Evolutionary conservation across 176 grass and related monocot genomes (phyloP), one percentile per base, ranked within the genome.

Genomic region (Aechmea fasciata): DNA sequence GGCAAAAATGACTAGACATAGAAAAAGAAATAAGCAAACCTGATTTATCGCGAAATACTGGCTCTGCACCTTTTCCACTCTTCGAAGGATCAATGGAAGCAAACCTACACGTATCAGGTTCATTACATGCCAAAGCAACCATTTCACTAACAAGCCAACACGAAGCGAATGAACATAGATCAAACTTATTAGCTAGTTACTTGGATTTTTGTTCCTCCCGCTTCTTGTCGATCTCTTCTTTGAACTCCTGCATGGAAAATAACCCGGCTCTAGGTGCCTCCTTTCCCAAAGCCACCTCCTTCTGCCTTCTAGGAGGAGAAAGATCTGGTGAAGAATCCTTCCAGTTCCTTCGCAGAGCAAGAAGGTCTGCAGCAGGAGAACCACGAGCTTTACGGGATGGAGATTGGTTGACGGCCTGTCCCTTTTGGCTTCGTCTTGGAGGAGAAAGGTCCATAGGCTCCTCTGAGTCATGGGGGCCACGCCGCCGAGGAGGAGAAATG

Each of bases 21-120:
- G 70, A 78, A 54, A 57, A 14, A 15, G 47, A 50, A 23, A 19
- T 53, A 51, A 29, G 26, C 25, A 74, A 49, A 89, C 92, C 92
- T 84, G 89, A 66, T 67, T 82, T 85, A 49, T 94, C 86, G 49
- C 89, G 81, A 81, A 89, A 97, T 66, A 97, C 81, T 75, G 81
- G 73, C 74, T 87, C 88, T 69, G 86, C 93, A 28, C 84, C 83
- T 82, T 85, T 92, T n/a, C 88, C 86, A 80, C 69, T 84, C 33
- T 85, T 59, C 1, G 76, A 79, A 9, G 93, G 83, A 78, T 97
- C 89, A 68, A 82, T 83, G 13, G 77, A 71, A 18, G 78, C 71
- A 14, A 97, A 85, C 71, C 93, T 96, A 65, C 69, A 75, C 78
- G 29, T 81, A 61, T 65, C 48, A 49, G 74, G 49, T 23, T 48